A percentile compares a stretch with the other conserved stretches of the same genome.
phyloP scores from a whole-genome alignment of 73 alveolate species.

The Paramecium caudatum region DNA sequence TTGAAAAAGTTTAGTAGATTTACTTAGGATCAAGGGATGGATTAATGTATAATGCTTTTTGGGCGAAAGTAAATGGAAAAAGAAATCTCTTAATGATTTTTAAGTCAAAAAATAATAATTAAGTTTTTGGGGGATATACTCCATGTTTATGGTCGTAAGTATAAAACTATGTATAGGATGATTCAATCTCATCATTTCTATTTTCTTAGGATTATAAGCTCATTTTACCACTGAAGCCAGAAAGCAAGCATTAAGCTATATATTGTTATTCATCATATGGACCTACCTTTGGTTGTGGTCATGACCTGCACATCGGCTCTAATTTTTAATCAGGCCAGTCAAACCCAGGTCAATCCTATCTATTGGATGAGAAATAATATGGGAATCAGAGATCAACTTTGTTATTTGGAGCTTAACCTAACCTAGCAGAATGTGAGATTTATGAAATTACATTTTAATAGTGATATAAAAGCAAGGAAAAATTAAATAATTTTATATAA shows the following conservation, averaged over 20 bases:
- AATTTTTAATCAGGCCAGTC: slow-evolving; percentile 44
- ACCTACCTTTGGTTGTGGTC: slow-evolving; percentile 81
- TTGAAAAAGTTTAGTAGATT: too few species aligned
- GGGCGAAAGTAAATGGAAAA: slow-evolving; percentile 32
- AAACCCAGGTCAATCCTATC: not conserved
- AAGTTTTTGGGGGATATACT: slow-evolving; percentile 50
- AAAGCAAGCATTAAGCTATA: slow-evolving; percentile 62
- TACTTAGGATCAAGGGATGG: slow-evolving; percentile 48
- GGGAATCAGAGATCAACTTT: not conserved
- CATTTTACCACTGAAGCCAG: slow-evolving; percentile 65
- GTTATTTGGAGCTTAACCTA: slow-evolving; percentile 42
- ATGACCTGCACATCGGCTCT: slow-evolving; percentile 75
- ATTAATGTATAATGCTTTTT: not conserved
- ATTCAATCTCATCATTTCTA: slow-evolving; percentile 64
- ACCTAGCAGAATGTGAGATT: slow-evolving; percentile 25
- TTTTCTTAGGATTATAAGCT: slow-evolving; percentile 76
- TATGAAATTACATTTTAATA: too few species aligned
- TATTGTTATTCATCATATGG: slow-evolving; percentile 70
- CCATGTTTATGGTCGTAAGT: slow-evolving; percentile 14
- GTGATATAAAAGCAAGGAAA: too few species aligned
- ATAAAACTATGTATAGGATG: slow-evolving; percentile 66
- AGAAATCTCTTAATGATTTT: not conserved
- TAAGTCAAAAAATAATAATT: slow-evolving; percentile 15
- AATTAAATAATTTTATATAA: too few species aligned
- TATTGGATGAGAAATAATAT: not conserved